Conservation (phyloP, 371 early-diverging fungal genomes). For the Batrachochytrium dendrobatidis region DNA sequence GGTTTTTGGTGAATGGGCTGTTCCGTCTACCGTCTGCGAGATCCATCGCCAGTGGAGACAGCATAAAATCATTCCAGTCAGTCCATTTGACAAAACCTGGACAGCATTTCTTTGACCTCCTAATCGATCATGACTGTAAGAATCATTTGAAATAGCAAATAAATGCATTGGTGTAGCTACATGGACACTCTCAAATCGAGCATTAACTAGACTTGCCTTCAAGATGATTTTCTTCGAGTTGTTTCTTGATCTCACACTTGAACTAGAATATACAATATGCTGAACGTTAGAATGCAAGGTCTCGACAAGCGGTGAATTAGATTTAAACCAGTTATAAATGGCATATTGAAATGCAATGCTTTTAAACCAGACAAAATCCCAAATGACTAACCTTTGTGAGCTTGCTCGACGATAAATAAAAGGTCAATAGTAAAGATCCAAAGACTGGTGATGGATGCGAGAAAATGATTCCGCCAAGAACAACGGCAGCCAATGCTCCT, state of each 20-base stretch:
- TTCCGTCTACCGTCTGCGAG: neutral
- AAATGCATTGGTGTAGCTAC: conserved; percentile 28
- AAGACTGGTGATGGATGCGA: conserved; percentile 53
- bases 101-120: conserved; percentile 54
- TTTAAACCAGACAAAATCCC: neutral
- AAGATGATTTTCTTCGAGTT: conserved; percentile 50
- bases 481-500: conserved; percentile 67
- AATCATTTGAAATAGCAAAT: neutral
- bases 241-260: conserved; percentile 57
- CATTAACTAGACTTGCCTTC: conserved; percentile 6
- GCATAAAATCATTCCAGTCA: conserved; percentile 58
- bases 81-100: conserved; percentile 79
- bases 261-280: too few relatives aligned
- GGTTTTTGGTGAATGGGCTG: neutral
- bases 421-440: conserved; percentile 56
- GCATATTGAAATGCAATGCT: too few relatives aligned
- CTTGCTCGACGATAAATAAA: conserved; percentile 64
- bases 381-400: conserved; percentile 60
- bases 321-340: too few relatives aligned
- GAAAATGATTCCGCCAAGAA: conserved; percentile 68
- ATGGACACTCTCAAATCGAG: too few relatives aligned
- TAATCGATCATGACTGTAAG: neutral
- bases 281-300: too few relatives aligned
- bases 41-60: conserved; percentile 37
- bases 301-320: too few relatives aligned